Evolutionary conservation across 805 yeast genomes (phyloP), one percentile per base, ranked within the genome.

Genomic region (Ogataea paradorogensis): DNA sequence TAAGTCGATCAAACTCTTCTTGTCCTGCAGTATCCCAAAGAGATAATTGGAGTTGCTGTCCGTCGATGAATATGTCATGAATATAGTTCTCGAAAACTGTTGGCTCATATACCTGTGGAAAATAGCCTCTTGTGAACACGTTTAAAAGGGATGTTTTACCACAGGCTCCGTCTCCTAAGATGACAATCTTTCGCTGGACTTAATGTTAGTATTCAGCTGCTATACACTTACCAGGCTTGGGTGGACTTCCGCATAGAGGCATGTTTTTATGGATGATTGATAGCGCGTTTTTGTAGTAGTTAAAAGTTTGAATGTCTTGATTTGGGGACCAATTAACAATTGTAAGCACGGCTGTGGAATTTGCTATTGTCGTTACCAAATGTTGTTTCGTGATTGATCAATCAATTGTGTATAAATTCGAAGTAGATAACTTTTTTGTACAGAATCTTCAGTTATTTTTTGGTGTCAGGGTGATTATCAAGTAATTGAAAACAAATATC

Each of bases 21-120:
- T 91, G 99, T 7, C 99, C 99, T 1, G 99, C 99, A 5, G 99
- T 91, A 62, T 91, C 99, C 99, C 99, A 93, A 40, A 91, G 70
- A 11, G 96, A 89, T 42, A 91, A 69, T 57, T 90, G 95, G 54
- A 91, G 85, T 35, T 93, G 88, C 61, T 87, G 88, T 37, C 91
- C 91, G 61, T 91, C 99, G 40, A 91, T 89, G 66, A 87, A 91
- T 49, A 91, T 93, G 61, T 91, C 98, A 65, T 91, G 98, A 44
- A 90, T 95, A 61, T 91, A 91, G 67, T 91, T 91, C 61, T 91
- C 98, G 65, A 93, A 91, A 27, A 91, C 97, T 1, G 99, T 91
- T 18, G 99, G 99, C 59, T 90, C 99, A 63, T 91, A 91, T 15
- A 91, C 98, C 61, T 93, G 96, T 7, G 98, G 98, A 69, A 91